Evolutionary conservation across 192 early-diverging fungal species (phyloP).

Genomic region (Ambispora gerdemannii): DNA sequence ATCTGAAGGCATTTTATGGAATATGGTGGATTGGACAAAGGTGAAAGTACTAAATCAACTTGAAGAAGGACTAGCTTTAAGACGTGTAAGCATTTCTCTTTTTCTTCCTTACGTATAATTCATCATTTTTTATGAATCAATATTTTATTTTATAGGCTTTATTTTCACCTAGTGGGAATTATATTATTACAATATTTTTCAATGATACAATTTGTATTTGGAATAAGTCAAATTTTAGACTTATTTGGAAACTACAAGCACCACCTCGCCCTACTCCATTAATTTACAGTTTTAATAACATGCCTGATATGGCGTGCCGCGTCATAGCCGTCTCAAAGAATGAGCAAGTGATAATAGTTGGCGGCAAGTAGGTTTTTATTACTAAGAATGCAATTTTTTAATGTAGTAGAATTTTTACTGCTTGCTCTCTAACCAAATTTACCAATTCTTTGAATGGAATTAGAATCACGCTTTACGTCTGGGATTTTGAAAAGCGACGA

Average conservation of each 20-base stretch:
- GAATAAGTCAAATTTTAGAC: constrained; percentile 10
- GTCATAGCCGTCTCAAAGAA: background rate
- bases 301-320: background rate
- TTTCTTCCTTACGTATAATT: too few relatives aligned
- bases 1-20: constrained; percentile 27
- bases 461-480: constrained; percentile 12
- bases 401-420: too few relatives aligned
- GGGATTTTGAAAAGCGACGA: constrained; percentile 11
- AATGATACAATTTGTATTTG: constrained; percentile 23
- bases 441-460: too few relatives aligned
- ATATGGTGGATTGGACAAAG: constrained; percentile 24
- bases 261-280: background rate
- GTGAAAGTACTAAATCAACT: constrained; percentile 12
- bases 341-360: constrained; percentile 17
- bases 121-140: too few relatives aligned
- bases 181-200: constrained; percentile 24
- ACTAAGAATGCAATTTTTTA: too few relatives aligned
- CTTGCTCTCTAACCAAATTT: too few relatives aligned
- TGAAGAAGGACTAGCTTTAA: background rate
- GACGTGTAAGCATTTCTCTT: constrained; percentile 21
- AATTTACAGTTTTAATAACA: background rate
- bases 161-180: constrained; percentile 12
- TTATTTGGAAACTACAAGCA: constrained; percentile 7
- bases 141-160: constrained; percentile 2
- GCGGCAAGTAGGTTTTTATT: constrained; percentile 31